These are phyloP conservation scores for Aspergillus bombycis DNA, from an alignment of 2,329 filamentous ascomycete genomes.

Conservation along the genomic window DNA sequence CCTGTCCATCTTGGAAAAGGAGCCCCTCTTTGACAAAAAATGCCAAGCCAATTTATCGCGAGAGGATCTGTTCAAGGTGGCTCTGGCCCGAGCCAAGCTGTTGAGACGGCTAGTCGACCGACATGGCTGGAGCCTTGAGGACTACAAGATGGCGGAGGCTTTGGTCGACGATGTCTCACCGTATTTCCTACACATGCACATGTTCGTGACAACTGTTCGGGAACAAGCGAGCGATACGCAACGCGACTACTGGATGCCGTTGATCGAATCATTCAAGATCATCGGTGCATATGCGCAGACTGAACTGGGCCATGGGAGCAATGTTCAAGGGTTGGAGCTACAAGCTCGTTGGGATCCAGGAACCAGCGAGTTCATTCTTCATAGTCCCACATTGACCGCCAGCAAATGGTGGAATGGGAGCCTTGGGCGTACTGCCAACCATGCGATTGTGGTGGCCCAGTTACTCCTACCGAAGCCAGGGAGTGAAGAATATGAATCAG, in stretches of 20 bases:
- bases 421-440: slow-evolving; percentile 55
- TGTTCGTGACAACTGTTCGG: slow-evolving; percentile 55
- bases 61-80: too few relatives aligned
- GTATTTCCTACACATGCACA: slow-evolving; percentile 47
- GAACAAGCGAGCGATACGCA: slow-evolving; percentile 55
- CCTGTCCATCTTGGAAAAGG: too few relatives aligned
- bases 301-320: slow-evolving; percentile 57
- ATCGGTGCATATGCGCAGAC: slow-evolving; percentile 57
- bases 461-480: slow-evolving; percentile 35
- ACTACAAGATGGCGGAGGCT: too few relatives aligned
- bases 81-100: too few relatives aligned
- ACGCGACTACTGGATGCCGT: slow-evolving; percentile 52
- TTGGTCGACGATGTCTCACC: too few relatives aligned
- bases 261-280: slow-evolving; percentile 53
- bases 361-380: slow-evolving; percentile 52
- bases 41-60: too few relatives aligned
- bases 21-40: too few relatives aligned
- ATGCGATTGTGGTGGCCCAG: slow-evolving; percentile 58
- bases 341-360: slow-evolving; percentile 51
- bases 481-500: slow-evolving; percentile 35
- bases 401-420: slow-evolving; percentile 60
- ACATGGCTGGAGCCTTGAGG: too few relatives aligned
- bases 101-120: too few relatives aligned
- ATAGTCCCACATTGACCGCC: slow-evolving; percentile 55
- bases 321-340: slow-evolving; percentile 54